Evolutionary conservation across 1,284 basidiomycete genomes (phyloP), one percentile per base, ranked within the genome.

Genomic region (Ustilago bromivora): DNA sequence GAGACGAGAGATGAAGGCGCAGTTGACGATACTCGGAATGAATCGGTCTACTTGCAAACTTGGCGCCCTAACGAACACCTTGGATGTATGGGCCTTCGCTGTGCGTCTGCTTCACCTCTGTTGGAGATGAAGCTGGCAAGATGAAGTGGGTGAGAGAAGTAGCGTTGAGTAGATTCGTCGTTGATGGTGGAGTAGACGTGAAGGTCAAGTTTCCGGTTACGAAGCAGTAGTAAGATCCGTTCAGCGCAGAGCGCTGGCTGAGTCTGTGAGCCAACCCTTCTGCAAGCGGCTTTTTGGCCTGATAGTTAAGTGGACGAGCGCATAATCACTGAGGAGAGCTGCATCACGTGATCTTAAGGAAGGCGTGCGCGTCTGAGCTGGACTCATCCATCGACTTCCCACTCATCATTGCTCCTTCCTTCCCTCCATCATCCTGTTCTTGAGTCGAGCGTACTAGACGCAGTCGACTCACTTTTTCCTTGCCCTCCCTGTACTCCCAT

Each of bases 251-350:
- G n/a, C 19, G 43, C 11, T 15, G n/a, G 40, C 43, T 9, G n/a
- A 1, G n/a, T 46, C 43, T 46, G 43, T 28, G 23, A 28, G 23
- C 23, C 23, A 28, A 28, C 23, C n/a, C 43, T 28, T 23, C 31
- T 51, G 49, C 49, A 32, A 15, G 49, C 49, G 49, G 19, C 34
- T 54, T 35, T 54, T 54, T 38, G 31, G 51, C 51, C 51, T 53
- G 31, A 53, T n/a, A 3, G 23, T 28, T 28, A n/a, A 8, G 23
- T 31, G 28, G 9, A 51, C 15, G 28, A 51, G 28, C 31, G 43
- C 43, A 46, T 51, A 51, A 34, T 51, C 49, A 10, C 49, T 32
- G 31, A 32, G 31, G 52, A 54, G 52, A 54, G 52, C 52, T 19
- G 19, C 19, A 19, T 19, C 19, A 19, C 19, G 19, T 19, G 19